Percentiles rank a stretch among this genome's conserved stretches.
These are phyloP conservation scores for Castanospermum australe DNA, from an alignment of 306 rosid genomes.

Conservation along the genomic window DNA sequence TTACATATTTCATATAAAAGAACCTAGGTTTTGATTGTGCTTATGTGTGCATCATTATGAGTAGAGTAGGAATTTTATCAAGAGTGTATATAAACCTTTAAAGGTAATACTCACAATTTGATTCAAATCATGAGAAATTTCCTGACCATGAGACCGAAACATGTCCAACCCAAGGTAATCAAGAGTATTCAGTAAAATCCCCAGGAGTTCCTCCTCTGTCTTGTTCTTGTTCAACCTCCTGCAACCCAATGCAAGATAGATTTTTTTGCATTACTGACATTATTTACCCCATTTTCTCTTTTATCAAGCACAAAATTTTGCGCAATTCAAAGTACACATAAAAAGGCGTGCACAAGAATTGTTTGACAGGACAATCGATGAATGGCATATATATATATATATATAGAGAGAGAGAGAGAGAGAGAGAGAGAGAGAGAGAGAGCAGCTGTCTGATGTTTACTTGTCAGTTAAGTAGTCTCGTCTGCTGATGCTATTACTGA, in stretches of 20 bases:
- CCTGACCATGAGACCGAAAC: slow-evolving; percentile 43
- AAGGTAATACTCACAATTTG: slow-evolving; percentile 54
- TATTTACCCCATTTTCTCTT: background rate
- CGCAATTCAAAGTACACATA: background rate
- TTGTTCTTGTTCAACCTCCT: slow-evolving; percentile 44
- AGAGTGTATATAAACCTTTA: background rate
- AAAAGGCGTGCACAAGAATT: background rate
- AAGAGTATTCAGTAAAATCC: slow-evolving; percentile 53
- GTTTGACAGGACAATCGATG: background rate
- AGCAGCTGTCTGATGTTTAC: background rate
- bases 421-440: no score
- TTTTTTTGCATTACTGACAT: background rate
- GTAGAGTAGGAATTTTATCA: no score
- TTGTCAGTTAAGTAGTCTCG: background rate
- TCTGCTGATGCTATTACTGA: slow-evolving; percentile 26
- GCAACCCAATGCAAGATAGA: slow-evolving; percentile 17
- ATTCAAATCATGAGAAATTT: slow-evolving; percentile 44
- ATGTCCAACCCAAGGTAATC: slow-evolving; percentile 50
- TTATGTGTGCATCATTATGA: no score
- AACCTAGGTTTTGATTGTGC: background rate
- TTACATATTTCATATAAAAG: background rate
- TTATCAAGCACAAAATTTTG: background rate
- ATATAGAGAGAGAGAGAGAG: no score
- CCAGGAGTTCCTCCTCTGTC: slow-evolving; percentile 45
- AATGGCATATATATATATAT: background rate